These are phyloP conservation scores for Malassezia obtusa DNA, from an alignment of 1,284 basidiomycete species.

Conservation along the genomic window DNA sequence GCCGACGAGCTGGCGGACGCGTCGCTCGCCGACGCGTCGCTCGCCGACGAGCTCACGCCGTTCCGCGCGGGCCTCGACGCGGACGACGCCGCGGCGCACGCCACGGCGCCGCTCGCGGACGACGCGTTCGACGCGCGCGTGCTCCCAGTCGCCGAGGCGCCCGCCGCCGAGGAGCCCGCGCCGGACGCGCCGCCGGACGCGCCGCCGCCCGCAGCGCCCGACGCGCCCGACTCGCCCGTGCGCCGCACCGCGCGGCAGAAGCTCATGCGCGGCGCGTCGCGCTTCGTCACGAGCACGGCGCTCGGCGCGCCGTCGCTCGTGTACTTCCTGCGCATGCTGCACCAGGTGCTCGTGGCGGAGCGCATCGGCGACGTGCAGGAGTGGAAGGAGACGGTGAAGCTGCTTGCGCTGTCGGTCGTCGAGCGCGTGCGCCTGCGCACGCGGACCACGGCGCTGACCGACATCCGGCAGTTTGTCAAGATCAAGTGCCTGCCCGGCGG, in stretches of 20 bases:
- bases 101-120: neutral
- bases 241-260: slow-evolving; percentile 13
- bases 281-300: slow-evolving; percentile 17
- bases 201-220: slow-evolving; percentile 4
- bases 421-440: slow-evolving; percentile 47
- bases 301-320: slow-evolving; percentile 16
- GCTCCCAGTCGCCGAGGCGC: neutral
- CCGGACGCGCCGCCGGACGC: neutral
- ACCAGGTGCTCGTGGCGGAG: slow-evolving; percentile 30
- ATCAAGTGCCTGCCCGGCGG: slow-evolving; percentile 98
- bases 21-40: neutral
- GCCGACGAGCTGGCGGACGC: neutral
- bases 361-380: slow-evolving; percentile 24
- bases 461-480: slow-evolving; percentile 88
- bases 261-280: slow-evolving; percentile 18
- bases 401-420: slow-evolving; percentile 34
- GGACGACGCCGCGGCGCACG: neutral
- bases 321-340: slow-evolving; percentile 36
- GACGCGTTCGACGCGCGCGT: neutral
- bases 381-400: slow-evolving; percentile 37
- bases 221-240: neutral
- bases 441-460: slow-evolving; percentile 66
- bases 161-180: neutral
- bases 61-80: slow-evolving; percentile 11
- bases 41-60: neutral